phyloP scores from a whole-genome alignment of 2,329 filamentous ascomycete species.

The Raffaelea albimanens region DNA sequence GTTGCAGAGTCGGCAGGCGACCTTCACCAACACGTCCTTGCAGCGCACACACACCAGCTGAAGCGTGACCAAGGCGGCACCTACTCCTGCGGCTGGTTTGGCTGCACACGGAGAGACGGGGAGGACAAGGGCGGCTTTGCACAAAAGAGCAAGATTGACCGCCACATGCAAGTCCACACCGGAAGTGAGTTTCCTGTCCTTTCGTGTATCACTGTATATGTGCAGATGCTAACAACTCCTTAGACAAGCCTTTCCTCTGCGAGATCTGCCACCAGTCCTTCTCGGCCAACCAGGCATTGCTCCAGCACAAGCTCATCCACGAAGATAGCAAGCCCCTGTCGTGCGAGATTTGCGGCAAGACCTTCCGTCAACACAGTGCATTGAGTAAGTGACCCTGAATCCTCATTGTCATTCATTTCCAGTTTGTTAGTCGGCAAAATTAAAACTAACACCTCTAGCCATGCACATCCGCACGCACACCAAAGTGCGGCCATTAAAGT shows the following conservation, averaged over 20 bases:
- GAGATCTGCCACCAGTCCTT: conserved; percentile 46
- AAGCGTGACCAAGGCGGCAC: conserved; percentile 36
- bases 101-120: conserved; percentile 40
- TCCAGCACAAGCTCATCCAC: conserved; percentile 59
- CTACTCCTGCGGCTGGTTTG: conserved; percentile 42
- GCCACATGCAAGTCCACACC: conserved; percentile 57
- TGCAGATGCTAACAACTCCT: too few relatives aligned
- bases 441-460: conserved; percentile 30
- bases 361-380: conserved; percentile 59
- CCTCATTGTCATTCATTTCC: not conserved
- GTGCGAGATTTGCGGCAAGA: conserved; percentile 46
- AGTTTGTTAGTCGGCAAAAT: too few relatives aligned
- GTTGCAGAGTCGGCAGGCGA: conserved; percentile 34
- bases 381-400: conserved; percentile 52
- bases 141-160: conserved; percentile 53
- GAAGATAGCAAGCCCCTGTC: conserved; percentile 55
- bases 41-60: conserved; percentile 36
- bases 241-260: conserved; percentile 52
- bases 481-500: conserved; percentile 52
- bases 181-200: conserved; percentile 37
- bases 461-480: conserved; percentile 60
- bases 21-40: conserved; percentile 46
- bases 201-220: not conserved
- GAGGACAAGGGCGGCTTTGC: conserved; percentile 37
- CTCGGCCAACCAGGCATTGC: conserved; percentile 58